Base-by-base conservation (phyloP, 805 yeast genomes). In the Saturnispora bothae region DNA sequence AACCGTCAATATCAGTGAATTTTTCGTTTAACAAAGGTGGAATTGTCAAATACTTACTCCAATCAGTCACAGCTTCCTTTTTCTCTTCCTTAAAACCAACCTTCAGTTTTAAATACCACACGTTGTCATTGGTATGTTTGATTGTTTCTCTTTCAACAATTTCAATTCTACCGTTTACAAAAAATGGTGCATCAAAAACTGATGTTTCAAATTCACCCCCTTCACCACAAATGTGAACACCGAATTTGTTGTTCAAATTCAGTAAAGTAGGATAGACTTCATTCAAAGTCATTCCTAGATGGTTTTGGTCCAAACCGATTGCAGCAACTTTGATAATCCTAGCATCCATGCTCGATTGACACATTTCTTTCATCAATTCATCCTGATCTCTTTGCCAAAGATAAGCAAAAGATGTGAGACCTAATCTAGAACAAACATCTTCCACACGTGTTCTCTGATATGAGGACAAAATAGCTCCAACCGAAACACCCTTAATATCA, bases 171-270 rank as follows among this genome's bases (percentile, higher is more conserved):
- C 73, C 76, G 33, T 70, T 63, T 23, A 60, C 61, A 61, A 89
- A 92, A 43, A 84, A 78, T 0, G 95, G 94, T 1, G 94, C 84
- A 57, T 92, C 96, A 21, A 92, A 64, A 3, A 89, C 97, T 48
- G 89, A 63, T 0, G 96, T 80, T 56, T 92, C 99, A 57, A 85
- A 92, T 57, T 92, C 99, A 1, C 99, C 99, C 25, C 99, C 99
- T 64, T 92, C 99, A 12, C 99, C 99, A 62, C 98, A 92, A 0
- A 92, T 76, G 56, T 89, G 96, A 12, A 88, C 83, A 2, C 88
- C 94, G 59, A 73, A 88, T 56, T 64, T 60, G 8, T 54, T 43
- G 54, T 86, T 80, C 43, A 88, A 61, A 28, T 63, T 63, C 10
- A 64, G 45, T 53, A 92, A 57, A 0, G 63, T 68, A 1, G 84